These are phyloP conservation scores for Alliaria petiolata DNA, from an alignment of 345 rosid species.

Conservation along the genomic window DNA sequence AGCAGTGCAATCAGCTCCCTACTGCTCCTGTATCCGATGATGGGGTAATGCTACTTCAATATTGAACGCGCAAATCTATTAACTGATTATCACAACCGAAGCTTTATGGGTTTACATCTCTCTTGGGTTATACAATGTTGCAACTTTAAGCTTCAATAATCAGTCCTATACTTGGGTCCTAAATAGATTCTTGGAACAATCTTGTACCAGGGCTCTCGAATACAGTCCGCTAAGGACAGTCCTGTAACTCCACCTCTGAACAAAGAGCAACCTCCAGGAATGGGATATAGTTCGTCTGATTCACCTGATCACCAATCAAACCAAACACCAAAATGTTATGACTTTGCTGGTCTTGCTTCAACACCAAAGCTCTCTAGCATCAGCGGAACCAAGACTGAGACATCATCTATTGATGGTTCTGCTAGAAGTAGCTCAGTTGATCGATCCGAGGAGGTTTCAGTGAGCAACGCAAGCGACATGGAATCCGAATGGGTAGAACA, in stretches of 20 bases:
- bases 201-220: slow-evolving; percentile 46
- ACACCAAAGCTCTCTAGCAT: slow-evolving; percentile 69
- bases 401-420: slow-evolving; percentile 73
- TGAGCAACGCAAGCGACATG: slow-evolving; percentile 83
- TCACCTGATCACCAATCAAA: slow-evolving; percentile 54
- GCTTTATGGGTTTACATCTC: no score
- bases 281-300: slow-evolving; percentile 55
- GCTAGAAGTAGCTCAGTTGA: slow-evolving; percentile 62
- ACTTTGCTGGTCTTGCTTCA: slow-evolving; percentile 56
- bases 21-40: slow-evolving; percentile 68
- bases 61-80: no score
- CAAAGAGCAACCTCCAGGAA: slow-evolving; percentile 52
- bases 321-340: slow-evolving; percentile 31
- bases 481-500: slow-evolving; percentile 92
- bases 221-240: slow-evolving; percentile 57
- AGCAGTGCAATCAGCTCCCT: slow-evolving; percentile 56
- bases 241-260: slow-evolving; percentile 72
- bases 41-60: slow-evolving; percentile 52
- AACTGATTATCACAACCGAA: no score
- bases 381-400: slow-evolving; percentile 66
- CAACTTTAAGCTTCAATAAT: no score
- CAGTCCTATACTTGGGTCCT: background rate
- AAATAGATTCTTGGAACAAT: background rate
- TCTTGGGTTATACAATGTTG: no score
- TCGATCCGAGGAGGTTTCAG: slow-evolving; percentile 72